Evolutionary conservation across 495 filamentous ascomycete genomes (phyloP), one percentile per base, ranked within the genome.

Genomic region (Polyplosphaeria fusca): DNA sequence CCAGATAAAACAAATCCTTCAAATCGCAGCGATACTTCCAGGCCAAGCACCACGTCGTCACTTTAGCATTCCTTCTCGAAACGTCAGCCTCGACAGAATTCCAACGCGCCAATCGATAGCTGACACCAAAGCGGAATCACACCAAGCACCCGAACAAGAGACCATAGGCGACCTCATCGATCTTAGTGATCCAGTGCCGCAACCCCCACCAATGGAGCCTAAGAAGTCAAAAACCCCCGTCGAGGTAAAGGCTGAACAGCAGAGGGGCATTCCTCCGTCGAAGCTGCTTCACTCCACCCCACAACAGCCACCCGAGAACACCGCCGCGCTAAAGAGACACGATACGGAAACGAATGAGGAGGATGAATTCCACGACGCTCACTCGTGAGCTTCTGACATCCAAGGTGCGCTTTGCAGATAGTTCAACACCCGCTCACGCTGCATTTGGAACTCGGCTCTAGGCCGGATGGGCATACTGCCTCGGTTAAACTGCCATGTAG

Each of bases 21-120:
- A 86, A 27, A 87, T 97, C 41, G 86, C 86, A 9, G 91, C 93
- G 3, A 91, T 99, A 66, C 68, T 97, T 27, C 78, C 78, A 47
- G 90, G 90, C 54, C 89, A 94, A 67, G 72, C 69, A 53, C 58
- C 68, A 25, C 59, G 68, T 30, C 67, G 68, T 37, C 67, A 71
- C 22, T 75, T 73, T 47, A 61, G 68, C 45, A 80, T 79, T 27
- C 73, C 77, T 35, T 67, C 72, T 27, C 72, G 55, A n/a, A 56
- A 43, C 16, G 32, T 40, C 73, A 73, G 50, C 60, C 50, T 49
- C 26, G 64, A 56, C 11, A 39, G 38, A 14, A 26, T 51, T 14
- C 38, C 58, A 14, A 58, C 56, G 14, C 30, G 30, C 30, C 7
- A 35, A 7, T 7, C 30, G 7, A 7, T 35, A 35, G 30, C 7